Evolutionary conservation across 2,329 filamentous ascomycete genomes (phyloP).

Genomic region (Huntiella bhutanensis): DNA sequence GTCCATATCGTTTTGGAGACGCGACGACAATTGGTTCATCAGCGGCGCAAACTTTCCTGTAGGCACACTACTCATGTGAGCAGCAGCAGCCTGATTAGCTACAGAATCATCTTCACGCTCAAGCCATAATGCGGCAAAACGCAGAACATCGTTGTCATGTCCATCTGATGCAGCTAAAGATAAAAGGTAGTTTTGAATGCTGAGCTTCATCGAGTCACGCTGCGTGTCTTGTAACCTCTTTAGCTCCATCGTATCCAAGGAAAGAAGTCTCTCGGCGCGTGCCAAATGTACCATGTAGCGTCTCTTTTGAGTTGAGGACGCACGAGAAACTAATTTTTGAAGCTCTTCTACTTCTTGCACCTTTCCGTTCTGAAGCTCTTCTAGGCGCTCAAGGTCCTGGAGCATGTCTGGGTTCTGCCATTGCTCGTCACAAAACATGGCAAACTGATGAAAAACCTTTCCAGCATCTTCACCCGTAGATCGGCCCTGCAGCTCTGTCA

Average conservation of each 20-base stretch:
- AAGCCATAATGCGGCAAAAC: slow-evolving; percentile 88
- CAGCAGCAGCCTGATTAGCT: slow-evolving; percentile 59
- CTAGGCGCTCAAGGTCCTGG: slow-evolving; percentile 67
- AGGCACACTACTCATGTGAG: slow-evolving; percentile 53
- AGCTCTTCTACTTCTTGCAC: slow-evolving; percentile 61
- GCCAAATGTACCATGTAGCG: slow-evolving; percentile 40
- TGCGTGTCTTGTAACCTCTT: slow-evolving; percentile 58
- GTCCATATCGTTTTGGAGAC: slow-evolving; percentile 50
- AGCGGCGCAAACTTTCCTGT: slow-evolving; percentile 81
- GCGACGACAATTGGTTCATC: slow-evolving; percentile 94
- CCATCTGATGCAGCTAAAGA: slow-evolving; percentile 71
- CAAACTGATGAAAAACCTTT: slow-evolving; percentile 85
- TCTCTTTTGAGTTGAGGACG: slow-evolving; percentile 31
- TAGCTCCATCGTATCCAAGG: slow-evolving; percentile 77
- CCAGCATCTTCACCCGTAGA: slow-evolving; percentile 56
- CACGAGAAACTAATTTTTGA: slow-evolving; percentile 29
- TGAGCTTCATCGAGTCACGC: slow-evolving; percentile 68
- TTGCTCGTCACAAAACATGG: slow-evolving; percentile 86
- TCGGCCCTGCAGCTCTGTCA: slow-evolving; percentile 57
- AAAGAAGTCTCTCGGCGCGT: slow-evolving; percentile 72
- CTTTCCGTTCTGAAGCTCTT: slow-evolving; percentile 39
- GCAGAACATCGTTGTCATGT: slow-evolving; percentile 73
- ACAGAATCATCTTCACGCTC: slow-evolving; percentile 59
- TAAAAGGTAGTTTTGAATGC: slow-evolving; percentile 81
- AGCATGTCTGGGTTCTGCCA: slow-evolving; percentile 69